phyloP scores from a whole-genome alignment of 192 early-diverging fungal species.

The Dispira parvispora region DNA sequence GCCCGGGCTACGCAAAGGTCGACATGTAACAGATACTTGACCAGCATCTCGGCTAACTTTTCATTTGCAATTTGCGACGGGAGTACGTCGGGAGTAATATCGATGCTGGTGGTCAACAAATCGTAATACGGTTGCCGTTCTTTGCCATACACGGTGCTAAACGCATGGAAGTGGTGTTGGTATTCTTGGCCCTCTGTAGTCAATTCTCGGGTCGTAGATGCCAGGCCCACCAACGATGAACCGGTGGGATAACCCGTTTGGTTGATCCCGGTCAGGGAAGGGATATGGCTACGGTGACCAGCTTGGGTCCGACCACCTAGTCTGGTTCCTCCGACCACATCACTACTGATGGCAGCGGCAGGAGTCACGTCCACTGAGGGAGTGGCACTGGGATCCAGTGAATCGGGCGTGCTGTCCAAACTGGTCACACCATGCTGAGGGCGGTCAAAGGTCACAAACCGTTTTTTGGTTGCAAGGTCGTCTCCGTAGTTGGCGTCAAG shows the following conservation, averaged over 20 bases:
- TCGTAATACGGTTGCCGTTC: slow-evolving; percentile 48
- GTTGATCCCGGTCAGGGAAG: neutral
- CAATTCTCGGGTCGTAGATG: slow-evolving; percentile 18
- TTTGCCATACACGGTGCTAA: slow-evolving; percentile 30
- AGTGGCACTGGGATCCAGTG: neutral
- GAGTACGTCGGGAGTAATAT: slow-evolving; percentile 48
- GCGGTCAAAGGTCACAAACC: slow-evolving; percentile 21
- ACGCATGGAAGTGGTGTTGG: slow-evolving; percentile 26
- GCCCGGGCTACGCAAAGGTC: slow-evolving; percentile 57
- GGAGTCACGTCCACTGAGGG: neutral
- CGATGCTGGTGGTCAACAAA: slow-evolving; percentile 50
- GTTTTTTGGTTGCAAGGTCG: slow-evolving; percentile 4
- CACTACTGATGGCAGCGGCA: neutral
- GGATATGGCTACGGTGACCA: neutral
- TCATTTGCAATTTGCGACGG: slow-evolving; percentile 41
- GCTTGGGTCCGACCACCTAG: neutral
- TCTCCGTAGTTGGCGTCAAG: slow-evolving; percentile 2
- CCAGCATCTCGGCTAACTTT: slow-evolving; percentile 62
- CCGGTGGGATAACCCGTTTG: slow-evolving; percentile 4
- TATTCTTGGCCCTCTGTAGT: slow-evolving; percentile 23
- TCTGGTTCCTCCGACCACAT: neutral
- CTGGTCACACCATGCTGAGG: slow-evolving; percentile 8
- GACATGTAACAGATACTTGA: slow-evolving; percentile 65
- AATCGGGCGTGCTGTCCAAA: neutral
- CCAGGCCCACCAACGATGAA: slow-evolving; percentile 8